Evolutionary conservation across 148 eudicot species (phyloP).

Genomic region (Linanthus parryae): DNA sequence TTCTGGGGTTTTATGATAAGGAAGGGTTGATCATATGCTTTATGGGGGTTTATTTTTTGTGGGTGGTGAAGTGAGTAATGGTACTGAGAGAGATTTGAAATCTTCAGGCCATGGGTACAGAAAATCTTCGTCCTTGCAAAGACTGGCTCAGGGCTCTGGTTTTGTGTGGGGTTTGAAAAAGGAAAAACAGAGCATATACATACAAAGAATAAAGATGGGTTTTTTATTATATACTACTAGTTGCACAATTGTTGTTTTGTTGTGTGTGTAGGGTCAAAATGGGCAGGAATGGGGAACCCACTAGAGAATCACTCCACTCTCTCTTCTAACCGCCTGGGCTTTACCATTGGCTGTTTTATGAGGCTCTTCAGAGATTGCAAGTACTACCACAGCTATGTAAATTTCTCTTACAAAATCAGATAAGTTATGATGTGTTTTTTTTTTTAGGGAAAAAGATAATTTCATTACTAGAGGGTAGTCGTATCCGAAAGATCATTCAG

Average conservation of each 20-base stretch:
- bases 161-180: slow-evolving; percentile 25
- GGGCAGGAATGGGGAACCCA: slow-evolving; percentile 61
- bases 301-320: slow-evolving; percentile 82
- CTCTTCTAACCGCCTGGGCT: slow-evolving; percentile 58
- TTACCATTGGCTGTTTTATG: slow-evolving; percentile 44
- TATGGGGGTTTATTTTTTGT: no score
- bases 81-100: slow-evolving; percentile 30
- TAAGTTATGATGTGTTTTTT: no score
- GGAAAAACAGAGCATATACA: slow-evolving; percentile 6
- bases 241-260: slow-evolving; percentile 7
- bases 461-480: no score
- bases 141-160: slow-evolving; percentile 20
- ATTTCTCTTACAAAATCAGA: no score
- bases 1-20: no score
- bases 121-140: slow-evolving; percentile 54
- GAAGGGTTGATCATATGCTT: no score
- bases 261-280: slow-evolving; percentile 6
- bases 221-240: no score
- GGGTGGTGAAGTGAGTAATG: no score
- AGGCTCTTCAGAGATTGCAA: slow-evolving; percentile 14
- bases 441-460: no score
- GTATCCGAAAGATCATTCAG: no score
- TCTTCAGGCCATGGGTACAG: slow-evolving; percentile 27
- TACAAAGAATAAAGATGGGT: neutral
- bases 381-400: slow-evolving; percentile 5